Evolutionary conservation across 2,329 filamentous ascomycete species (phyloP).

Genomic region (Monilinia fructigena): DNA sequence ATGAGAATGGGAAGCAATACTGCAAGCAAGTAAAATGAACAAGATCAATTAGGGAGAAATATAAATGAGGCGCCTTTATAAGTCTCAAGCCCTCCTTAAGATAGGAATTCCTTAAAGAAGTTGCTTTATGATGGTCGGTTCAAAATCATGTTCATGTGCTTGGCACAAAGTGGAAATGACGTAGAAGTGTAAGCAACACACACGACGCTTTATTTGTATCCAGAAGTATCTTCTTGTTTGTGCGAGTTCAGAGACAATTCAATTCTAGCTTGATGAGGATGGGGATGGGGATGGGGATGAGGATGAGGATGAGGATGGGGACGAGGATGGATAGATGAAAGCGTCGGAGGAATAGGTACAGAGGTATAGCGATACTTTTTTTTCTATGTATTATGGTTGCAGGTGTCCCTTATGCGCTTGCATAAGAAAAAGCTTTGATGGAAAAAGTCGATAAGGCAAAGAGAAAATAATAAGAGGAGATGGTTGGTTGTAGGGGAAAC

Average conservation of each 20-base stretch:
- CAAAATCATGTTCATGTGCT: background rate
- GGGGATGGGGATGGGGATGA: too few species aligned
- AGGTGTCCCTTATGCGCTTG: background rate
- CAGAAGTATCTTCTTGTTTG: background rate
- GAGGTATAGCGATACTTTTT: too few species aligned
- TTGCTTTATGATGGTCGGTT: background rate
- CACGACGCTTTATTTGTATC: background rate
- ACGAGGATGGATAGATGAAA: background rate
- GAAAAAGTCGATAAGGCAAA: conserved; percentile 12
- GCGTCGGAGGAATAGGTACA: too few species aligned
- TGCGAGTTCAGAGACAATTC: too few species aligned
- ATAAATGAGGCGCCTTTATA: background rate
- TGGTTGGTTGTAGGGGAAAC: conserved; percentile 22
- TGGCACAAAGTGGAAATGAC: conserved; percentile 12
- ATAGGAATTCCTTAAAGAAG: background rate
- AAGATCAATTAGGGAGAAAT: background rate
- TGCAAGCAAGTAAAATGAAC: background rate
- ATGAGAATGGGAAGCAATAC: background rate
- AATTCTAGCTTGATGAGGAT: too few species aligned
- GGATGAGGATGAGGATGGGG: too few species aligned
- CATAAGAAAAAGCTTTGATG: conserved; percentile 3
- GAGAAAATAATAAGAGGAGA: background rate
- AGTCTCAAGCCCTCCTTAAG: background rate
- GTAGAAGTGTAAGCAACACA: conserved; percentile 8
- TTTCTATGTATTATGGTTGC: background rate